These are phyloP conservation scores for Gossypium bickii DNA, from an alignment of 345 rosid genomes.

Conservation along the genomic window DNA sequence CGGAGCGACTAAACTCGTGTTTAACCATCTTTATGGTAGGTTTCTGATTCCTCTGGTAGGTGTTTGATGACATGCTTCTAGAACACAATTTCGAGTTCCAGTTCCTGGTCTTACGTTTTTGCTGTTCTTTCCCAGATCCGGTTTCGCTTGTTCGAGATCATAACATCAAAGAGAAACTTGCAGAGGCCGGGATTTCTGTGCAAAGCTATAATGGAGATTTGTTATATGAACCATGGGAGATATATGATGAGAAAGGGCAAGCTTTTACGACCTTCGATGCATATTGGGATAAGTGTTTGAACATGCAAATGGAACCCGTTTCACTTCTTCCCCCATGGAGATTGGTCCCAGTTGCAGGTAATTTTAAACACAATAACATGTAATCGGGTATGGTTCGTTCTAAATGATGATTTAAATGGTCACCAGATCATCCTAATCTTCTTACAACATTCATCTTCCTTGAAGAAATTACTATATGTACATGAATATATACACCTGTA, in stretches of 20 bases:
- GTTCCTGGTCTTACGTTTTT: not conserved
- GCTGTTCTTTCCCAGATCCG: conserved; percentile 45
- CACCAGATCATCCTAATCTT: not conserved
- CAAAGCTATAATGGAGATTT: conserved; percentile 89
- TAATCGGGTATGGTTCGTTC: not conserved
- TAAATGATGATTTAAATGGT: not conserved
- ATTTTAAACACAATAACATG: conserved; percentile 3
- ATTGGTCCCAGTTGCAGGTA: conserved; percentile 60
- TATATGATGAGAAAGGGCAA: conserved; percentile 59
- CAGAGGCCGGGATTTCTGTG: conserved; percentile 69
- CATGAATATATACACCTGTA: not conserved
- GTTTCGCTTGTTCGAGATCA: conserved; percentile 86
- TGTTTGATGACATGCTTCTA: not conserved
- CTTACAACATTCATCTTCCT: not conserved
- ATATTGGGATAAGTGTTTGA: conserved; percentile 74
- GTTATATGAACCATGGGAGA: conserved; percentile 90
- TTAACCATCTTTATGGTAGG: conserved; percentile 89
- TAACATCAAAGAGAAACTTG: conserved; percentile 63
- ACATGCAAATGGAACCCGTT: conserved; percentile 54
- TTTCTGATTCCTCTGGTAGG: conserved; percentile 4
- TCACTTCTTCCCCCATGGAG: conserved; percentile 73
- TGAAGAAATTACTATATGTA: not conserved
- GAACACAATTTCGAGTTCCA: not conserved
- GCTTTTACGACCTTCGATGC: conserved; percentile 65
- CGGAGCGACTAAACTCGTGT: conserved; percentile 74